Base-by-base conservation (phyloP, 163 green algal genomes). In the Chlamydomonas reinhardtii region DNA sequence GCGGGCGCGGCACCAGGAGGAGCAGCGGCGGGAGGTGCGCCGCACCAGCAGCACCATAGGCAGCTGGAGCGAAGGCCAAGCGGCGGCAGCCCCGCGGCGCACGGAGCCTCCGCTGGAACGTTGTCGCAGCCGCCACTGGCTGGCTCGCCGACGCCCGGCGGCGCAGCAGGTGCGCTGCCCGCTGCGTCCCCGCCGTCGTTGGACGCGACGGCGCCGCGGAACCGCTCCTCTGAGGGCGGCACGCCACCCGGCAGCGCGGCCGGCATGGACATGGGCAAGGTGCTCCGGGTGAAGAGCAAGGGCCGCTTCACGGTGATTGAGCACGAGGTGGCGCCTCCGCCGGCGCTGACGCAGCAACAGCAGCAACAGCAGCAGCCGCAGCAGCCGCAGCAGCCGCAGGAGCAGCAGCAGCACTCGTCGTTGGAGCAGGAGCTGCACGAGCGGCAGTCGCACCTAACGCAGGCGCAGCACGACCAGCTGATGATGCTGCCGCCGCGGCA, bases 231-330 rank as follows among this genome's bases (percentile, higher is more conserved):
- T 6, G 64, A 19, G 29, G 68, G 24, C 31, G 22, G 14, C 24
- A 15, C 37, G 37, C 76, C n/a, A 14, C 48, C 48, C 14, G 48
- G 48, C 1, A 14, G 48, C 48, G 48, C 48, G 11, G 48, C 48
- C 6, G 48, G 48, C 9, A 56, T 56, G 22, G 59, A 66, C 59
- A 29, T 66, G 59, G 59, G 24, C 59, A 80, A 86, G 70, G 56
- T 87, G 29, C 16, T 86, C 17, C 71, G 56, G 0, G 71, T 80
- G 17, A 86, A 87, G 61, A 76, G 61, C 82, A 82, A 69, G 82
- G 82, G 82, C 12, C 72, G 82, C 11, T 87, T 87, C 72, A 76
- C 39, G 34, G 59, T 87, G n/a, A 87, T 82, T 12, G 82, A 87
- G 31, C 66, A 87, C 31, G 56, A 66, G 56, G 70, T 31, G 25